Evolutionary conservation across 257 asterid genomes (phyloP).

Genomic region (Lithospermum erythrorhizon): DNA sequence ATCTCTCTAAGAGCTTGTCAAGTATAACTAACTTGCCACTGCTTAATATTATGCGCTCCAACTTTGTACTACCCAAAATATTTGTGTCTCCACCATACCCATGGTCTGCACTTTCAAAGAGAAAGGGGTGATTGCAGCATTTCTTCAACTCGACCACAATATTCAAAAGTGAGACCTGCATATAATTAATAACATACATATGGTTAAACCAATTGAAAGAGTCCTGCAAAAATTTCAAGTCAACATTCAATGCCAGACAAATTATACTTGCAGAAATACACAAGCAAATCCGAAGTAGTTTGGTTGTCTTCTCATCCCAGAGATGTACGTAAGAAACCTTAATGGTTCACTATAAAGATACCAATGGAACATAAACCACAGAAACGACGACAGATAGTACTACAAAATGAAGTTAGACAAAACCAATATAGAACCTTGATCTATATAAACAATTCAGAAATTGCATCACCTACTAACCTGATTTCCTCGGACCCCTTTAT

Average conservation of each 20-base stretch:
- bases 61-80: constrained; percentile 64
- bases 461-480: constrained; percentile 42
- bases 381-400: too few species aligned
- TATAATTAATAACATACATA: background rate
- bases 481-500: constrained; percentile 98
- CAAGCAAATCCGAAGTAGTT: too few species aligned
- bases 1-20: constrained; percentile 78
- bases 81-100: constrained; percentile 97
- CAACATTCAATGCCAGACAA: too few species aligned
- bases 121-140: constrained; percentile 98
- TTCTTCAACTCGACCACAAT: constrained; percentile 99
- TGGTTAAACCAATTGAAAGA: too few species aligned
- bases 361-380: too few species aligned
- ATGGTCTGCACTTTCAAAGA: constrained; percentile 99
- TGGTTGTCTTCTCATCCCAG: too few species aligned
- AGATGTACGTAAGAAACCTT: background rate
- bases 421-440: background rate
- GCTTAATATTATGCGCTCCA: constrained; percentile 85
- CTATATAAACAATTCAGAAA: background rate
- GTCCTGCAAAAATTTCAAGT: background rate
- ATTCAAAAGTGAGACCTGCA: constrained; percentile 98
- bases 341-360: background rate
- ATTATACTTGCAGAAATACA: too few species aligned
- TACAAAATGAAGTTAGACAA: too few species aligned
- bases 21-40: constrained; percentile 95